A percentile compares a stretch with the other conserved stretches of the same genome.
These are phyloP conservation scores for Hevea brasiliensis DNA, from an alignment of 345 rosid genomes.

Conservation along the genomic window DNA sequence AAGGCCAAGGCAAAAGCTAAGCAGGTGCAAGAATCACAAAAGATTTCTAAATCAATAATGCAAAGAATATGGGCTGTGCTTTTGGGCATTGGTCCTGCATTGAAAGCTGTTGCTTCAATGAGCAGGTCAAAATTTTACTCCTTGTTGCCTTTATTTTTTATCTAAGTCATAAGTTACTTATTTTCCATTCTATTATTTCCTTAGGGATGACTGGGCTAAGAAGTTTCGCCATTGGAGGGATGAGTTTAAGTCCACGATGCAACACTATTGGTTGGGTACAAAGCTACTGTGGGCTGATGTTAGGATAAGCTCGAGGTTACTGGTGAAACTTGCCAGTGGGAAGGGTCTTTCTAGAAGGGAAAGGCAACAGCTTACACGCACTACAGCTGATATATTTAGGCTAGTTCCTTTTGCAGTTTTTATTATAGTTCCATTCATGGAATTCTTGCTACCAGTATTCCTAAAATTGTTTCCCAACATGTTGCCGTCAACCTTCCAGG, in stretches of 20 bases:
- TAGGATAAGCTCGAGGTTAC: slow-evolving; percentile 79
- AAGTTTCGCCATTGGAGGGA: slow-evolving; percentile 84
- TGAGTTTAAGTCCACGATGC: slow-evolving; percentile 81
- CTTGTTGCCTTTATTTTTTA: slow-evolving; percentile 16
- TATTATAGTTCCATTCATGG: slow-evolving; percentile 95
- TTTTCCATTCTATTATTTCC: slow-evolving; percentile 18
- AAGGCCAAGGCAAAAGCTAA: slow-evolving; percentile 92
- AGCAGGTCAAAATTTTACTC: slow-evolving; percentile 60
- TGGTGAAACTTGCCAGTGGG: slow-evolving; percentile 83
- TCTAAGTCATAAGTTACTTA: slow-evolving; percentile 9
- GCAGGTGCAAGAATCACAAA: slow-evolving; percentile 63
- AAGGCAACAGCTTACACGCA: slow-evolving; percentile 83
- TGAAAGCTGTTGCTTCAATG: slow-evolving; percentile 91
- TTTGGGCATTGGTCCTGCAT: slow-evolving; percentile 87
- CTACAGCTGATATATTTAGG: slow-evolving; percentile 91
- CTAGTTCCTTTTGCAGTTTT: slow-evolving; percentile 92
- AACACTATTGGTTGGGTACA: slow-evolving; percentile 92
- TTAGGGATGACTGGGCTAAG: slow-evolving; percentile 95
- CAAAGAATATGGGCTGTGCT: slow-evolving; percentile 57
- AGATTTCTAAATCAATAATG: slow-evolving; percentile 48
- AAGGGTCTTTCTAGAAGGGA: slow-evolving; percentile 95
- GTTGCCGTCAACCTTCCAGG: slow-evolving; percentile 98
- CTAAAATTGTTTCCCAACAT: slow-evolving; percentile 87
- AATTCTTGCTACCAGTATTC: slow-evolving; percentile 90
- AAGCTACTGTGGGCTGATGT: slow-evolving; percentile 91